Evolutionary conservation across 371 early-diverging fungal genomes (phyloP).

Genomic region (Mortierella sp.): DNA sequence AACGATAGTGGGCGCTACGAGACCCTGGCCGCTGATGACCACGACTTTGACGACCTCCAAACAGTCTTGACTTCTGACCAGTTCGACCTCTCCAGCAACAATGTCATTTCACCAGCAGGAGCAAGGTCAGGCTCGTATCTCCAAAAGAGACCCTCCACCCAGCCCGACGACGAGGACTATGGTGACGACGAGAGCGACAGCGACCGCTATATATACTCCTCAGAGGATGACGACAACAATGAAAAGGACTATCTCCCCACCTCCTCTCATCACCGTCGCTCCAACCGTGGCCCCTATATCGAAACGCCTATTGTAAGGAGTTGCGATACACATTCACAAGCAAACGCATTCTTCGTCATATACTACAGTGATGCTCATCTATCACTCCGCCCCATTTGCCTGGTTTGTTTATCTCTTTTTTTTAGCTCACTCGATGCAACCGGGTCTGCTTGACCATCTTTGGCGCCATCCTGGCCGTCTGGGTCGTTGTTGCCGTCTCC

Average conservation of each 20-base stretch:
- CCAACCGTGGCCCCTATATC: constrained; percentile 7
- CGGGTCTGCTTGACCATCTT: constrained; percentile 38
- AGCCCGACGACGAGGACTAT: constrained; percentile 15
- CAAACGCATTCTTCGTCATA: neutral
- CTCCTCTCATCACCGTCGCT: constrained; percentile 1
- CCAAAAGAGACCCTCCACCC: constrained; percentile 19
- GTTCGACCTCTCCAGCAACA: constrained; percentile 12
- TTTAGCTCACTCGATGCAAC: constrained; percentile 46
- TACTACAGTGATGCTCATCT: neutral
- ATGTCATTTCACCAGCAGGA: neutral
- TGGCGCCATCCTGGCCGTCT: constrained; percentile 23
- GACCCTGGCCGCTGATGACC: constrained; percentile 40
- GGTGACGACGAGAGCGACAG: constrained; percentile 26
- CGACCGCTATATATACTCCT: constrained; percentile 16
- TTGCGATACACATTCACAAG: neutral
- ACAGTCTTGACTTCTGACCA: constrained; percentile 34
- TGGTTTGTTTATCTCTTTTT: neutral
- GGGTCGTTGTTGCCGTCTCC: constrained; percentile 41
- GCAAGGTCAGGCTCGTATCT: neutral
- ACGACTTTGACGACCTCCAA: constrained; percentile 37
- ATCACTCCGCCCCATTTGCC: no score
- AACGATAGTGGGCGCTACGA: constrained; percentile 28
- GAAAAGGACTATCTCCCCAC: constrained; percentile 22
- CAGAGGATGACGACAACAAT: constrained; percentile 19
- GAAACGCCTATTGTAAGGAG: constrained; percentile 37